phyloP scores from a whole-genome alignment of 306 rosid genomes.

The Heteromeles arbutifolia region DNA sequence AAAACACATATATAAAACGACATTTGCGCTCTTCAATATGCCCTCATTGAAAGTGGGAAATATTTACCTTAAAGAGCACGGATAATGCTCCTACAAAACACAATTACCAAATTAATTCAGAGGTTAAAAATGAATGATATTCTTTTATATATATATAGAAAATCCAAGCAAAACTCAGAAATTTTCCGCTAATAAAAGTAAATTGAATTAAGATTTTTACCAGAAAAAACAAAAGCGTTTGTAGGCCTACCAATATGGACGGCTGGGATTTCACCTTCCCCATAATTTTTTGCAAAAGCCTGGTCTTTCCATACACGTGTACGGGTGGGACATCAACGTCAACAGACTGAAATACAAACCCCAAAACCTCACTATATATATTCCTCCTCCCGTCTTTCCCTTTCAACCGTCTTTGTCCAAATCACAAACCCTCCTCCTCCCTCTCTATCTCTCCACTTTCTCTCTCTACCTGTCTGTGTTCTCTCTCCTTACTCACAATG shows the following conservation, averaged over 20 bases:
- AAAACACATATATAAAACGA: too few relatives aligned
- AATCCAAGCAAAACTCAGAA: neutral
- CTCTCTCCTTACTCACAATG: slow-evolving; percentile 27
- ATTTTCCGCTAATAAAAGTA: neutral
- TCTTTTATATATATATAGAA: neutral
- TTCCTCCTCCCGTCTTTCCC: neutral
- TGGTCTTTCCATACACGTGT: neutral
- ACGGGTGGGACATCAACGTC: neutral
- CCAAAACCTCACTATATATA: neutral
- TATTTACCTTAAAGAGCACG: neutral
- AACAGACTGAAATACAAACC: neutral
- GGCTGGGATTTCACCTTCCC: neutral
- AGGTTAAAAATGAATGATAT: neutral
- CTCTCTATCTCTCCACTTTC: neutral
- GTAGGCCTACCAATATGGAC: neutral
- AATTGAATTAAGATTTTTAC: neutral
- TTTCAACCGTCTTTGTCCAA: slow-evolving; percentile 1
- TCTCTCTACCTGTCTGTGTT: neutral
- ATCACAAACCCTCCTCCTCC: neutral
- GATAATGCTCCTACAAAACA: neutral
- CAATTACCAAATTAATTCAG: neutral
- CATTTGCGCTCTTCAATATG: too few relatives aligned
- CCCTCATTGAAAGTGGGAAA: neutral
- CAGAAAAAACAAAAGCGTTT: neutral
- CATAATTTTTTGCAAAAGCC: neutral